phyloP scores from a whole-genome alignment of 2,329 filamentous ascomycete genomes.

The Keithomyces neogunnii region DNA sequence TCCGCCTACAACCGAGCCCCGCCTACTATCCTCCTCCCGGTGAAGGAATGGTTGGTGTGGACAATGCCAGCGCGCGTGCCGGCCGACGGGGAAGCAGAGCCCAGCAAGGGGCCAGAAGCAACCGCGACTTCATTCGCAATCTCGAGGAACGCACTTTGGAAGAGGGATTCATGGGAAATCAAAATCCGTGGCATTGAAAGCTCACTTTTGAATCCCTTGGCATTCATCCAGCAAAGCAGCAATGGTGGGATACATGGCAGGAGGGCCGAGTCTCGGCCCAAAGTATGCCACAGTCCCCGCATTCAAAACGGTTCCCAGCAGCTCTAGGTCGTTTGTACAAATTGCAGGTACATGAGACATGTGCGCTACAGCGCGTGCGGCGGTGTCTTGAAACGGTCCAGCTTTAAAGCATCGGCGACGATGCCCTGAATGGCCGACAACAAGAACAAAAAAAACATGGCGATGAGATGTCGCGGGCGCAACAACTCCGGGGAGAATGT shows the following conservation, averaged over 20 bases:
- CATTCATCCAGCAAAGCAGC: slow-evolving; percentile 60
- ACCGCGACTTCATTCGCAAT: slow-evolving; percentile 88
- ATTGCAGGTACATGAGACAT: not conserved
- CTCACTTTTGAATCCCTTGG: slow-evolving; percentile 31
- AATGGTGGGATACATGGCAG: not conserved
- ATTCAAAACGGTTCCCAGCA: not conserved
- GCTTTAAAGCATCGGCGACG: not conserved
- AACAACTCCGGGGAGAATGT: not conserved
- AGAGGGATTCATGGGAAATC: slow-evolving; percentile 73
- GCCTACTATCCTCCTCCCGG: slow-evolving; percentile 93
- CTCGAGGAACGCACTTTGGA: slow-evolving; percentile 91
- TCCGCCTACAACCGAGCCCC: slow-evolving; percentile 87
- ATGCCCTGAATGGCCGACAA: not conserved
- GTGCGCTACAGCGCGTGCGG: not conserved
- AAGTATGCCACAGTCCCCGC: not conserved
- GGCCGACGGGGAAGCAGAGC: slow-evolving; percentile 70
- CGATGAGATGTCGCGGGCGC: not conserved
- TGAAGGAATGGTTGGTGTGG: slow-evolving; percentile 64
- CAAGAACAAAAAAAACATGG: not conserved
- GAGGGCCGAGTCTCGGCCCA: not conserved
- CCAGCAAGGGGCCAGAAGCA: slow-evolving; percentile 49
- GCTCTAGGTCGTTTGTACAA: not conserved
- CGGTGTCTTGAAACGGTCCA: not conserved
- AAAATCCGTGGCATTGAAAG: slow-evolving; percentile 58
- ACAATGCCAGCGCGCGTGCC: slow-evolving; percentile 47